Evolutionary conservation across 345 rosid genomes (phyloP).

Genomic region (Hypericum perforatum): DNA sequence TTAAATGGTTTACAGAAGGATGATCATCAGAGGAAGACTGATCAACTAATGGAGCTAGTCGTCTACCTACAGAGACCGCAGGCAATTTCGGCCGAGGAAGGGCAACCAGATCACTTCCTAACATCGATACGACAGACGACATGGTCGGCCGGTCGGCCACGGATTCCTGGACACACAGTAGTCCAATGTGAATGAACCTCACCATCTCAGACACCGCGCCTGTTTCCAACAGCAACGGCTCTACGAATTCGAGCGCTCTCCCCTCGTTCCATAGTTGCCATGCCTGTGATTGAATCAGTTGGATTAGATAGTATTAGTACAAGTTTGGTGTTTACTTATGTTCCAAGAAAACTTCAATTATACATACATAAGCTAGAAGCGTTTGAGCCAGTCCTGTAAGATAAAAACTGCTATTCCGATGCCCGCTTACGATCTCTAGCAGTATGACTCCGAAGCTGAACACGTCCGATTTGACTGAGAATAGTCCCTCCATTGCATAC

Average conservation of each 20-base stretch:
- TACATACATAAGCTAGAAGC: too few species aligned
- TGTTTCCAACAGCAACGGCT: not conserved
- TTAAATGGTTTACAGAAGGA: too few species aligned
- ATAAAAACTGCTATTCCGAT: constrained; percentile 35
- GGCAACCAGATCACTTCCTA: not conserved
- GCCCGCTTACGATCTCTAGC: too few species aligned
- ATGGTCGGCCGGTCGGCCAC: not conserved
- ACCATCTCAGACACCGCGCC: not conserved
- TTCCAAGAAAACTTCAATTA: constrained; percentile 19
- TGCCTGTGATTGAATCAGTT: too few species aligned
- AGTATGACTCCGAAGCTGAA: too few species aligned
- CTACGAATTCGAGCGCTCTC: not conserved
- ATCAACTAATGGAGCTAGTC: too few species aligned
- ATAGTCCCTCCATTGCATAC: too few species aligned
- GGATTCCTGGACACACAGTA: not conserved
- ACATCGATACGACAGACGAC: not conserved
- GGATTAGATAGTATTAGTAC: not conserved
- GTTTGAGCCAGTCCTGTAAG: not conserved
- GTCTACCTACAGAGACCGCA: too few species aligned
- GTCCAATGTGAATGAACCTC: not conserved
- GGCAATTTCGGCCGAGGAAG: too few species aligned
- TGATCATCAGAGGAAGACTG: too few species aligned
- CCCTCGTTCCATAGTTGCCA: constrained; percentile 12
- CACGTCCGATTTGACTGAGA: too few species aligned
- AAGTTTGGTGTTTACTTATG: constrained; percentile 8